A percentile compares a stretch with the other conserved stretches of the same genome.
phyloP scores from a whole-genome alignment of 2,329 filamentous ascomycete genomes.

The Dactylellina haptotyla region DNA sequence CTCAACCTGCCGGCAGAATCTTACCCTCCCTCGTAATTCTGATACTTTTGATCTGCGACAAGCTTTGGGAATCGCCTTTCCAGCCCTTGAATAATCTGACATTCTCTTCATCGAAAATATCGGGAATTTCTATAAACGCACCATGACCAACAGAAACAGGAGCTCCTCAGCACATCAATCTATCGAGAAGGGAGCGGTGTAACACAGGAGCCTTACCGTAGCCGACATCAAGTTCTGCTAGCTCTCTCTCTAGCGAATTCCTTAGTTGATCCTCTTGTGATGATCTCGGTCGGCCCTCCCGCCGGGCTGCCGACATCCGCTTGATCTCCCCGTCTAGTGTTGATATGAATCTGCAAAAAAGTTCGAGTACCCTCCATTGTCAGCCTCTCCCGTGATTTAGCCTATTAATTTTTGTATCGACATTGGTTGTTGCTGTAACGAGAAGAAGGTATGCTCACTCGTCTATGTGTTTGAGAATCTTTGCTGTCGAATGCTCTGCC shows the following conservation, averaged over 20 bases:
- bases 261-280: slow-evolving; percentile 35
- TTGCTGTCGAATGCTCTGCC: slow-evolving; percentile 3
- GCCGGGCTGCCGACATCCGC: slow-evolving; percentile 4
- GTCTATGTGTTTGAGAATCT: slow-evolving; percentile 32
- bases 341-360: slow-evolving; percentile 40
- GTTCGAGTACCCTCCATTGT: too few species aligned
- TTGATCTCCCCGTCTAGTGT: slow-evolving; percentile 38
- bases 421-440: too few species aligned
- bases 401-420: too few species aligned
- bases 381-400: too few species aligned
- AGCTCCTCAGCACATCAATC: background rate
- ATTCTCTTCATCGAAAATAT: slow-evolving; percentile 20
- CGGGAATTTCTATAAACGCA: slow-evolving; percentile 35
- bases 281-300: slow-evolving; percentile 34
- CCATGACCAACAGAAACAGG: background rate
- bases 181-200: background rate
- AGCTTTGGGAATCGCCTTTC: slow-evolving; percentile 21
- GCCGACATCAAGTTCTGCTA: slow-evolving; percentile 24
- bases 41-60: slow-evolving; percentile 28
- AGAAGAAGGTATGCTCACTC: background rate
- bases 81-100: slow-evolving; percentile 9
- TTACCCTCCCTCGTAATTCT: slow-evolving; percentile 30
- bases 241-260: slow-evolving; percentile 35
- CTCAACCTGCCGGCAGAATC: background rate
- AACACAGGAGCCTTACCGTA: slow-evolving; percentile 33